Percentiles rank a stretch among this genome's conserved stretches.
These are phyloP conservation scores for Pseudonectria foliicola DNA, from an alignment of 2,329 filamentous ascomycete species.

Conservation along the genomic window DNA sequence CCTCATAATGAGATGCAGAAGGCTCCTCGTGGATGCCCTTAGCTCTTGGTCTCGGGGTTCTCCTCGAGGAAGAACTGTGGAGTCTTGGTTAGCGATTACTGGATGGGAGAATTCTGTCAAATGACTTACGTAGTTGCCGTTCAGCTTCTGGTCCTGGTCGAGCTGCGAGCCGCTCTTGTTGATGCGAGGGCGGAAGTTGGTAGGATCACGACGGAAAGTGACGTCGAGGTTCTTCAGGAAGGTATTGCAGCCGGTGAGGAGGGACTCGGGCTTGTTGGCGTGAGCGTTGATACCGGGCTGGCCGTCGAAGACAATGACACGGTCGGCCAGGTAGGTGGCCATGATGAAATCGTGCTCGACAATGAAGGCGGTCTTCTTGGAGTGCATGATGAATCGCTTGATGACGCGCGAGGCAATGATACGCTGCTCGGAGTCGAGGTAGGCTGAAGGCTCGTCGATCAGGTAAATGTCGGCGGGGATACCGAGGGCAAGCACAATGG, in stretches of 20 bases:
- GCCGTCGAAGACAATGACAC: constrained; percentile 98
- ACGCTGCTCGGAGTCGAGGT: constrained; percentile 98
- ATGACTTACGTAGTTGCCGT: constrained; percentile 76
- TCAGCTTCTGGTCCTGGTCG: constrained; percentile 93
- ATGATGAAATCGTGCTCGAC: constrained; percentile 99
- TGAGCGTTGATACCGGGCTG: constrained; percentile 81
- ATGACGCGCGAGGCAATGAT: constrained; percentile 96
- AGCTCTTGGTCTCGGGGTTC: constrained; percentile 39
- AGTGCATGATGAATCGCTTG: constrained; percentile 99
- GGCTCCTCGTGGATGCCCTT: constrained; percentile 36
- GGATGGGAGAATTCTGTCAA: background rate
- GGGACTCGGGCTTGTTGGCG: constrained; percentile 83
- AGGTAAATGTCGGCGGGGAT: constrained; percentile 96
- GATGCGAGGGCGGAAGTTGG: constrained; percentile 93
- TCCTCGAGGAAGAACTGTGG: constrained; percentile 91
- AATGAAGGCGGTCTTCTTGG: constrained; percentile 98
- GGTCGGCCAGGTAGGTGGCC: constrained; percentile 70
- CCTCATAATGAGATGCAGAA: constrained; percentile 24
- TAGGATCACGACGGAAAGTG: constrained; percentile 96
- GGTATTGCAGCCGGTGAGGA: constrained; percentile 90
- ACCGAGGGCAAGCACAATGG: constrained; percentile 93
- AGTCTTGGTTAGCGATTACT: constrained; percentile 15
- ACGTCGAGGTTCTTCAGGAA: constrained; percentile 97
- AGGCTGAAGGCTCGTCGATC: constrained; percentile 95
- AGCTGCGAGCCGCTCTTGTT: constrained; percentile 96